Evolutionary conservation across 2,329 filamentous ascomycete species (phyloP).

Genomic region (Botrytis fragariae): DNA sequence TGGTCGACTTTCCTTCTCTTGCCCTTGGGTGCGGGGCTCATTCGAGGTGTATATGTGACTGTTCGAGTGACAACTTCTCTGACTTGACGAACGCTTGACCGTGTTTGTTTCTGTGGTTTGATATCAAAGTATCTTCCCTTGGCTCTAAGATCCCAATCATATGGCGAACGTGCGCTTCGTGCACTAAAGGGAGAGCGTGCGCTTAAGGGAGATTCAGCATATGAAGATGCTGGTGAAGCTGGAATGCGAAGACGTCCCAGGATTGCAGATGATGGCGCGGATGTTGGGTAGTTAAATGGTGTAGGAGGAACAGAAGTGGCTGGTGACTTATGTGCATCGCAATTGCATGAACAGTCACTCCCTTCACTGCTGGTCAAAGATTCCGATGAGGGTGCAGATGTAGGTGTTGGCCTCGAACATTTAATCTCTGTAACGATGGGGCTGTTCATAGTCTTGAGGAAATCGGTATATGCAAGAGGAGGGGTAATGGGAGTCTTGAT

Average conservation of each 20-base stretch:
- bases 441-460: conserved; percentile 73
- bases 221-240: conserved; percentile 68
- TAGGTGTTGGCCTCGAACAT: conserved; percentile 49
- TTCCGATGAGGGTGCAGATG: conserved; percentile 44
- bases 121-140: conserved; percentile 63
- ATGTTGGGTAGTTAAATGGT: conserved; percentile 59
- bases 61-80: conserved; percentile 92
- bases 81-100: conserved; percentile 67
- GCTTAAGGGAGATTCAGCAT: conserved; percentile 55
- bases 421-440: conserved; percentile 36
- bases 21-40: conserved; percentile 86
- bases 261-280: conserved; percentile 55
- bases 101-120: conserved; percentile 53
- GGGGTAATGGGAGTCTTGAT: conserved; percentile 86
- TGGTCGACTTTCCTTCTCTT: conserved; percentile 74
- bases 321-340: conserved; percentile 52
- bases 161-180: conserved; percentile 61
- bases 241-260: conserved; percentile 70
- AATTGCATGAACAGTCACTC: conserved; percentile 57
- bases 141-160: conserved; percentile 73
- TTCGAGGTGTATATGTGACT: conserved; percentile 82
- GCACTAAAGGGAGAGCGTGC: conserved; percentile 73
- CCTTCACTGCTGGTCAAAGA: conserved; percentile 41
- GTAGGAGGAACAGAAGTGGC: conserved; percentile 55
- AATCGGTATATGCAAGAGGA: conserved; percentile 86